Conservation (phyloP, 176 grass and related monocot genomes). For the Cocos nucifera region DNA sequence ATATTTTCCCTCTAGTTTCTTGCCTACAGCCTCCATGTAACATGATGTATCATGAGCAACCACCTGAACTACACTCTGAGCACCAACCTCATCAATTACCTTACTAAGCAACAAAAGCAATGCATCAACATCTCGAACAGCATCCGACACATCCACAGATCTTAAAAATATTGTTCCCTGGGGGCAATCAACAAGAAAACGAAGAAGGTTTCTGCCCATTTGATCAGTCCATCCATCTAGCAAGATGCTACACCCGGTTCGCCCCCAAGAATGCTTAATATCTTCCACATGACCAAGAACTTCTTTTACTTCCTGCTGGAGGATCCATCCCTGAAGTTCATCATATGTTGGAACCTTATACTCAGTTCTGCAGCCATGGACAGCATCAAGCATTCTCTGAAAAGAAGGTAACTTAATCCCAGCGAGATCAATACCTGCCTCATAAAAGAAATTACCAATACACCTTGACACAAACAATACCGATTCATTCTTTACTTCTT, state of each 20-base stretch:
- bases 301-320: constrained; percentile 54
- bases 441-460: constrained; percentile 62
- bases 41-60: constrained; percentile 45
- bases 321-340: constrained; percentile 40
- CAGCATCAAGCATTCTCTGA: constrained; percentile 42
- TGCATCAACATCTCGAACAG: constrained; percentile 41
- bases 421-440: constrained; percentile 51
- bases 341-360: constrained; percentile 31
- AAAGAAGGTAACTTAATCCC: constrained; percentile 49
- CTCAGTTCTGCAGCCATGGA: constrained; percentile 16
- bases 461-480: constrained; percentile 27
- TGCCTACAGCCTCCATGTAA: constrained; percentile 56
- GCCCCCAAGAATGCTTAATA: constrained; percentile 49
- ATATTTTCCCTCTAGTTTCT: constrained; percentile 40
- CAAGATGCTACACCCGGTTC: constrained; percentile 57
- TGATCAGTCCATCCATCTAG: constrained; percentile 58
- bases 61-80: constrained; percentile 56
- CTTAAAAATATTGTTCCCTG: constrained; percentile 57
- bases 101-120: constrained; percentile 32
- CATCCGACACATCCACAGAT: constrained; percentile 53
- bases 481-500: constrained; percentile 23
- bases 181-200: constrained; percentile 53
- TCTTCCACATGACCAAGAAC: constrained; percentile 25
- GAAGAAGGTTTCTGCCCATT: constrained; percentile 37
- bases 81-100: constrained; percentile 57